Evolutionary conservation across 108 stramenopile genomes (phyloP).

Genomic region (Fragilaria crotonensis): DNA sequence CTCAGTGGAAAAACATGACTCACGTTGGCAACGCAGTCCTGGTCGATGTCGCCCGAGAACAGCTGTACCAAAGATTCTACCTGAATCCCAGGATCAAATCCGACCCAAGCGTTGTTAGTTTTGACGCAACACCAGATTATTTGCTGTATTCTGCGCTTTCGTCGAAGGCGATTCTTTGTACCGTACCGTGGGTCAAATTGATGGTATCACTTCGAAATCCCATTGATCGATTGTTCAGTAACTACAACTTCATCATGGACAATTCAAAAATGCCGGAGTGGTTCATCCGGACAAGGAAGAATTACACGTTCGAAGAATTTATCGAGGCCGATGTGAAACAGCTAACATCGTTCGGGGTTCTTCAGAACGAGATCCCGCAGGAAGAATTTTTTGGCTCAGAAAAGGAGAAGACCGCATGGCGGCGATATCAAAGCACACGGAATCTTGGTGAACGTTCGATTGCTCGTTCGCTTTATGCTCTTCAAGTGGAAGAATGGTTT

Average conservation of each 20-base stretch:
- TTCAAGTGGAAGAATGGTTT: slow-evolving; percentile 22
- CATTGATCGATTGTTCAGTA: slow-evolving; percentile 11
- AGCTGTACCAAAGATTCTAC: neutral
- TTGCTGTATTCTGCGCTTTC: slow-evolving; percentile 7
- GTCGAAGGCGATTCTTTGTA: slow-evolving; percentile 14
- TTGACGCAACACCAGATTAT: slow-evolving; percentile 22
- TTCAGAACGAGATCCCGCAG: slow-evolving; percentile 49
- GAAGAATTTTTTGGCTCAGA: slow-evolving; percentile 1
- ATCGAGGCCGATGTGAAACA: slow-evolving; percentile 7
- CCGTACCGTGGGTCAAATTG: slow-evolving; percentile 21
- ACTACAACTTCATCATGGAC: slow-evolving; percentile 7
- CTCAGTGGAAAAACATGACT: neutral
- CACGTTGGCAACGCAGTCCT: neutral
- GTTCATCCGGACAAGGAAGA: slow-evolving; percentile 23
- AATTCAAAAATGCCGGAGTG: neutral
- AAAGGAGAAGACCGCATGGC: slow-evolving; percentile 17
- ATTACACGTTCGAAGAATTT: slow-evolving; percentile 16
- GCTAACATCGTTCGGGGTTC: slow-evolving; percentile 6
- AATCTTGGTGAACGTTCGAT: slow-evolving; percentile 7
- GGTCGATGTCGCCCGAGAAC: slow-evolving; percentile 6
- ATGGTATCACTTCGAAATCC: slow-evolving; percentile 16
- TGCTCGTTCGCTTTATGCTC: slow-evolving; percentile 15
- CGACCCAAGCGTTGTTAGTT: slow-evolving; percentile 1
- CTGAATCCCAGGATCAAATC: neutral
- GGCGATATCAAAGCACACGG: slow-evolving; percentile 7